Percentiles rank a stretch among this genome's conserved stretches.
Evolutionary conservation across 2,329 filamentous ascomycete genomes (phyloP).

Genomic region (Incumbomyces lentus): DNA sequence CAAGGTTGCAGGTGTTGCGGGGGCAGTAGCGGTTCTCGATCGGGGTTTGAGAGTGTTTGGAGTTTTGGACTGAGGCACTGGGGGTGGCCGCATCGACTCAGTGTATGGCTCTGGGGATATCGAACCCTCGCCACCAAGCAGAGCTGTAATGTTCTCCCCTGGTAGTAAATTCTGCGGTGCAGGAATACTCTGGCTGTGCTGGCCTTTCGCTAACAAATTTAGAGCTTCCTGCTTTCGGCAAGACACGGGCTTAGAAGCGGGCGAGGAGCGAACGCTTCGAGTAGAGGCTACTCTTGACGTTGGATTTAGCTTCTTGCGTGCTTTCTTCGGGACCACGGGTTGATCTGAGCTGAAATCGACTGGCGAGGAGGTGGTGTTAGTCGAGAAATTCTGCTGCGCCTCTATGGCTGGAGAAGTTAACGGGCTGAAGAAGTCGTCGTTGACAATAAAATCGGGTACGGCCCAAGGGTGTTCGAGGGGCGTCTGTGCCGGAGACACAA

Average conservation of each 20-base stretch:
- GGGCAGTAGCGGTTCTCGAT: slow-evolving; percentile 34
- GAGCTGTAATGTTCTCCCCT: slow-evolving; percentile 16
- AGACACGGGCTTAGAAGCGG: slow-evolving; percentile 32
- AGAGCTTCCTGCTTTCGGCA: slow-evolving; percentile 25
- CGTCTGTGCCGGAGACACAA: slow-evolving; percentile 42
- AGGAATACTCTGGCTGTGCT: slow-evolving; percentile 26
- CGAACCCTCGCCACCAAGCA: slow-evolving; percentile 32
- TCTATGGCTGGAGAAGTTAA: slow-evolving; percentile 42
- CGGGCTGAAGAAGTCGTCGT: slow-evolving; percentile 41
- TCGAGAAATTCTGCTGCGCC: slow-evolving; percentile 32
- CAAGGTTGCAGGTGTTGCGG: slow-evolving; percentile 76
- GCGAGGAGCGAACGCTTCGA: slow-evolving; percentile 34
- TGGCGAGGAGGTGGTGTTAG: slow-evolving; percentile 32
- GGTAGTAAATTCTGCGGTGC: slow-evolving; percentile 13
- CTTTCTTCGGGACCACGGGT: slow-evolving; percentile 27
- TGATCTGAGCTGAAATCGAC: slow-evolving; percentile 29
- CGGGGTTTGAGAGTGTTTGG: slow-evolving; percentile 19
- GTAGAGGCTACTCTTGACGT: slow-evolving; percentile 23
- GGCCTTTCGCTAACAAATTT: slow-evolving; percentile 21
- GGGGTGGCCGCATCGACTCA: slow-evolving; percentile 41
- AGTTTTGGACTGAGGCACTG: slow-evolving; percentile 35
- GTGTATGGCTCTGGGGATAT: slow-evolving; percentile 41
- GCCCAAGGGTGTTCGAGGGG: slow-evolving; percentile 38
- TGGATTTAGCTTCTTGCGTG: slow-evolving; percentile 29
- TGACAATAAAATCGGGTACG: slow-evolving; percentile 37